These are phyloP conservation scores for Fistulina hepatica DNA, from an alignment of 1,284 basidiomycete species.

Conservation along the genomic window DNA sequence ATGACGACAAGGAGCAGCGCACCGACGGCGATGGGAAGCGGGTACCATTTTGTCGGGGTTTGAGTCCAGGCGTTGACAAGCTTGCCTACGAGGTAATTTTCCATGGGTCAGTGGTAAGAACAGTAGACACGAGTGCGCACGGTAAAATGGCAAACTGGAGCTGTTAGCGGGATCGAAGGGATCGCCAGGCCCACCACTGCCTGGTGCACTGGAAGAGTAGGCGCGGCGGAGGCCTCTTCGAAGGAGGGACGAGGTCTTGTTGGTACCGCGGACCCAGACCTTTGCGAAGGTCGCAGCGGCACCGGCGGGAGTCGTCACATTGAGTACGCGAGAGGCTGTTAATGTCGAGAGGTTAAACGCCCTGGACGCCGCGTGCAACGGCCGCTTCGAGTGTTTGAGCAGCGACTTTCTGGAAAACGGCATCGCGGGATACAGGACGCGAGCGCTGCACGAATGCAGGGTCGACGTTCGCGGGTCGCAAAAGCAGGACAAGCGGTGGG, in stretches of 20 bases:
- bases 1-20: conserved; percentile 78
- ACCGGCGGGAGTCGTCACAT: background rate
- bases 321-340: conserved; percentile 31
- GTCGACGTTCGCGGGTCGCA: too few species aligned
- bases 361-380: conserved; percentile 39
- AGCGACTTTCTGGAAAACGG: conserved; percentile 37
- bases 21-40: conserved; percentile 86
- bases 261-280: conserved; percentile 38
- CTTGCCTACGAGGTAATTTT: conserved; percentile 27
- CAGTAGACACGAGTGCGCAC: conserved; percentile 24
- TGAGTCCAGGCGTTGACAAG: conserved; percentile 72
- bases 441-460: too few species aligned
- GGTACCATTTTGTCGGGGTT: conserved; percentile 93
- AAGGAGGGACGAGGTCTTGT: conserved; percentile 38
- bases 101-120: conserved; percentile 1
- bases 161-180: conserved; percentile 21
- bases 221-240: conserved; percentile 31
- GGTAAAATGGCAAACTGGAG: conserved; percentile 36
- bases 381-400: conserved; percentile 37
- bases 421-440: conserved; percentile 24
- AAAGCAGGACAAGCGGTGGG: too few species aligned
- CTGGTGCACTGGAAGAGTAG: conserved; percentile 41
- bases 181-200: conserved; percentile 20
- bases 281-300: conserved; percentile 27
- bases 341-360: conserved; percentile 43